A percentile compares a stretch with the other conserved stretches of the same genome.
phyloP scores from a whole-genome alignment of 257 asterid genomes.

The Capsicum chinense region DNA sequence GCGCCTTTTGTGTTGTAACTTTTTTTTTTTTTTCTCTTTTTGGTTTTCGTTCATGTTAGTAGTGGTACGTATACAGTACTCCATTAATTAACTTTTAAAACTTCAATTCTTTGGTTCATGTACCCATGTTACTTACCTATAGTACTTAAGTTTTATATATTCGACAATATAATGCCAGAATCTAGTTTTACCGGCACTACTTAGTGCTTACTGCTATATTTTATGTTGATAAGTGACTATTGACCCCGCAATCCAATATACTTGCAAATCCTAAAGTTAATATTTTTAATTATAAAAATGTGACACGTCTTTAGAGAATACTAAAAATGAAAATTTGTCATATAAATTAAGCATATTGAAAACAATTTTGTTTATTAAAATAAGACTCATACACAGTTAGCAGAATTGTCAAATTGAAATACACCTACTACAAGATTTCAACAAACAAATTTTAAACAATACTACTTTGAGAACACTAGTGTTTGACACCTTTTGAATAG shows the following conservation, averaged over 20 bases:
- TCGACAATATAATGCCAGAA: not conserved
- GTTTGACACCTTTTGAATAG: no score
- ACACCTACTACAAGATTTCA: no score
- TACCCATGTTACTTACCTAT: not conserved
- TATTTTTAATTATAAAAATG: not conserved
- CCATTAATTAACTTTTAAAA: not conserved
- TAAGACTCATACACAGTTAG: no score
- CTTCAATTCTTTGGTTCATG: constrained; percentile 3
- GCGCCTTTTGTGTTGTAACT: not conserved
- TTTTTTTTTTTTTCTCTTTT: not conserved
- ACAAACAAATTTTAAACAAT: not conserved
- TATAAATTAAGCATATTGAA: not conserved
- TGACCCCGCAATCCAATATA: not conserved
- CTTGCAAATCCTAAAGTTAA: not conserved
- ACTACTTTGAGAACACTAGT: not conserved
- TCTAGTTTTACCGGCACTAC: not conserved
- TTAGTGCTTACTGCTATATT: not conserved
- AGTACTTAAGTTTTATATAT: not conserved
- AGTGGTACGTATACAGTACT: constrained; percentile 23
- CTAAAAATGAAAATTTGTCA: not conserved
- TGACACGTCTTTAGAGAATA: not conserved
- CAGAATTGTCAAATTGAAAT: no score
- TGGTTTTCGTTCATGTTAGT: constrained; percentile 6
- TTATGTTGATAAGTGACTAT: not conserved
- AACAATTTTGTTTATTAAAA: no score